phyloP scores from a whole-genome alignment of 352 stramenopile species.

The Pythium coloratum region DNA sequence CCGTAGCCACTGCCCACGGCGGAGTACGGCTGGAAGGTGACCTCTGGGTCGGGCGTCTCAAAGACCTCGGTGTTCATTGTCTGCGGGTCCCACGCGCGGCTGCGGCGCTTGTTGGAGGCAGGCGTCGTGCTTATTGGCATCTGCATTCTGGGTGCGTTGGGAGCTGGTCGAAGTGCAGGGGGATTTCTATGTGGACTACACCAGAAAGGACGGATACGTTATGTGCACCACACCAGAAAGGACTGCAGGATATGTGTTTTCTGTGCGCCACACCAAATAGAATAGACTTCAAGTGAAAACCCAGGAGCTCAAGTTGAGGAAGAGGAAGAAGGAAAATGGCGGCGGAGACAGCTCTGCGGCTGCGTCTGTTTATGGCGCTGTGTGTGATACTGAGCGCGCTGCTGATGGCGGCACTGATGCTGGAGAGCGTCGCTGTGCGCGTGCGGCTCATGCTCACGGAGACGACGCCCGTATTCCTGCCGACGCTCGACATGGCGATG shows the following conservation, averaged over 20 bases:
- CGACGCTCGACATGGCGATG: constrained; percentile 2
- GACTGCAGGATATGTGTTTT: neutral
- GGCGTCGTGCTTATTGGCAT: neutral
- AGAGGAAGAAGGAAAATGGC: constrained; percentile 2
- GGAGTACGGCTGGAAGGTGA: constrained; percentile 60
- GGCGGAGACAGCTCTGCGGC: constrained; percentile 24
- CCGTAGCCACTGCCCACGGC: constrained; percentile 30
- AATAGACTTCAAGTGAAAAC: constrained; percentile 9
- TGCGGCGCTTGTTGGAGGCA: constrained; percentile 20
- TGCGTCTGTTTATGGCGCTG: constrained; percentile 22
- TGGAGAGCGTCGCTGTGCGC: constrained; percentile 5
- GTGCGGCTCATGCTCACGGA: neutral
- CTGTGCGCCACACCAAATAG: constrained; percentile 1
- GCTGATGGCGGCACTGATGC: constrained; percentile 21
- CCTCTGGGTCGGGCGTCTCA: constrained; percentile 70
- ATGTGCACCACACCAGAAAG: constrained; percentile 11
- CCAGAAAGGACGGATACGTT: neutral
- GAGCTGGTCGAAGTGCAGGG: neutral
- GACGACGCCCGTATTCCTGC: constrained; percentile 19
- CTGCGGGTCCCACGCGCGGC: constrained; percentile 27
- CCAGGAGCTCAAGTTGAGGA: neutral
- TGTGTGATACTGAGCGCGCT: constrained; percentile 14
- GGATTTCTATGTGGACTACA: constrained; percentile 13
- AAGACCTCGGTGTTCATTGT: constrained; percentile 73
- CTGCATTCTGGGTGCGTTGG: neutral